Percentiles rank a stretch among this genome's conserved stretches.
Evolutionary conservation across 2,329 filamentous ascomycete species (phyloP).

Genomic region (Fusarium beomiforme): DNA sequence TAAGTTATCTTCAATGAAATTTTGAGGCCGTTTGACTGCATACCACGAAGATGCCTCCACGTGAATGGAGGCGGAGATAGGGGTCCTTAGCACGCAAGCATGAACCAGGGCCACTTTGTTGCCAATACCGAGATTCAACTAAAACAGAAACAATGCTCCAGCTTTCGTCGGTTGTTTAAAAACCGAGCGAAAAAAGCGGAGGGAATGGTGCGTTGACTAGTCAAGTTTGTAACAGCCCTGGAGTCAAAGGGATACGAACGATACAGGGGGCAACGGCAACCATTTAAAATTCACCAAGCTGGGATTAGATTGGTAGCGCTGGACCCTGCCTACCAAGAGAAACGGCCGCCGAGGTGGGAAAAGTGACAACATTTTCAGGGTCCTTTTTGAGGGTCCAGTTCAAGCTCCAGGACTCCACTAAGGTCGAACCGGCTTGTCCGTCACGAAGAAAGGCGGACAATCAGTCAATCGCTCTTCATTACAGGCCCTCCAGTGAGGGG

Average conservation of each 20-base stretch:
- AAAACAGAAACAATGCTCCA: not conserved
- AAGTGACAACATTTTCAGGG: constrained; percentile 34
- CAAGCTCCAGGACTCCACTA: not conserved
- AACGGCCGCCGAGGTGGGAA: constrained; percentile 8
- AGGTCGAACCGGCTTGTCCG: constrained; percentile 10
- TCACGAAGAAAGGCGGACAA: constrained; percentile 6
- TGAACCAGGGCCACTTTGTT: constrained; percentile 4
- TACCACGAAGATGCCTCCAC: constrained; percentile 13
- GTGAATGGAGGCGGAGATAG: not conserved
- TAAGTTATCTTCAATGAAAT: not conserved
- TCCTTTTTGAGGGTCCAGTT: constrained; percentile 32
- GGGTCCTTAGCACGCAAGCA: not conserved
- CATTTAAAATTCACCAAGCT: constrained; percentile 18
- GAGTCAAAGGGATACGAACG: not conserved
- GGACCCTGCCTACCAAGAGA: constrained; percentile 10
- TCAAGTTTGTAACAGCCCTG: constrained; percentile 15
- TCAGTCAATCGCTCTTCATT: not conserved
- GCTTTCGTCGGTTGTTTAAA: not conserved
- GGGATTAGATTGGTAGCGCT: not conserved
- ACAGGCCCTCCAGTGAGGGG: constrained; percentile 5
- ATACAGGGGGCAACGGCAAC: not conserved
- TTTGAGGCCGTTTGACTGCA: constrained; percentile 16
- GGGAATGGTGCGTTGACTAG: not conserved
- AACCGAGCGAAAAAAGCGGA: constrained; percentile 16
- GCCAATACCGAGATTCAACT: constrained; percentile 9